Percentiles rank a stretch among this genome's conserved stretches.
These are phyloP conservation scores for Tulasnella sp. DNA, from an alignment of 768 basidiomycete genomes.

Conservation along the genomic window DNA sequence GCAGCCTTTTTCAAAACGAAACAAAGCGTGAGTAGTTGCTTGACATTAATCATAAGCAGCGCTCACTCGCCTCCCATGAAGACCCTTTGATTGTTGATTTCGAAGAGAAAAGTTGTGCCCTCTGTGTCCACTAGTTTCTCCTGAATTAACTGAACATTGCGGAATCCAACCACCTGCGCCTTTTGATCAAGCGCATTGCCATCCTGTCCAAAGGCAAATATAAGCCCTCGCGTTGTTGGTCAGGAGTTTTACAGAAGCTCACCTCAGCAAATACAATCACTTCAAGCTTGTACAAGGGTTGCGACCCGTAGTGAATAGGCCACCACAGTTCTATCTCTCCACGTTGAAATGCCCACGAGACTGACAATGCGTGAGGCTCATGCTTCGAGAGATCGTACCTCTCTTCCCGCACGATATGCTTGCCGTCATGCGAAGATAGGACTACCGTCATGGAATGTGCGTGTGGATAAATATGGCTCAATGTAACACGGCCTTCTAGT, in stretches of 20 bases:
- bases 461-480: background rate
- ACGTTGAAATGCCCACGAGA: conserved; percentile 26
- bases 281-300: conserved; percentile 31
- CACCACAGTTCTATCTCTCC: conserved; percentile 35
- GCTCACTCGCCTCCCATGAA: conserved; percentile 32
- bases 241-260: background rate
- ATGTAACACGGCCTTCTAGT: conserved; percentile 22
- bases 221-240: conserved; percentile 18
- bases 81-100: conserved; percentile 37
- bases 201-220: conserved; percentile 19
- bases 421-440: background rate
- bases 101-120: conserved; percentile 39
- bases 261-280: conserved; percentile 22
- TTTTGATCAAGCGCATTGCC: conserved; percentile 14
- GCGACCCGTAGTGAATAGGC: conserved; percentile 33
- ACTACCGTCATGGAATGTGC: background rate
- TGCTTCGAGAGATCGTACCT: background rate
- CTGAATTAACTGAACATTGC: conserved; percentile 35
- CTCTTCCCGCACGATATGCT: background rate
- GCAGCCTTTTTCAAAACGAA: conserved; percentile 22
- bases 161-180: conserved; percentile 33
- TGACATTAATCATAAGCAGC: too few species aligned
- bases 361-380: too few species aligned
- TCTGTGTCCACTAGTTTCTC: conserved; percentile 30
- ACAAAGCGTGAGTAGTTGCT: too few species aligned